Conservation (phyloP, 768 basidiomycete species). For the Phylloporus arenicola region DNA sequence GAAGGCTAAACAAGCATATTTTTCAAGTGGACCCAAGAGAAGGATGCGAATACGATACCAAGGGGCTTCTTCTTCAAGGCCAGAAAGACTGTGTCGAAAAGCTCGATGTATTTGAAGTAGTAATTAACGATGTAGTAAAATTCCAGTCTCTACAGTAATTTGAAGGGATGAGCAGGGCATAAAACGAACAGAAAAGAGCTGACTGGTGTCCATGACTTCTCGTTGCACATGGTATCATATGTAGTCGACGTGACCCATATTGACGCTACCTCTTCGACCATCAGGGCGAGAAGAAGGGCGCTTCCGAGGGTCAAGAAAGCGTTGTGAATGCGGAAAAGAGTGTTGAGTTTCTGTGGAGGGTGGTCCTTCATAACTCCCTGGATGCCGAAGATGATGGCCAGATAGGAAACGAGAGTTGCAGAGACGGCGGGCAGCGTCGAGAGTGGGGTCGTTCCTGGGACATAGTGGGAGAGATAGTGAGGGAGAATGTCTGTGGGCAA, state of each 20-base stretch:
- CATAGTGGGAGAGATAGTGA: slow-evolving; percentile 41
- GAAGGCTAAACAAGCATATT: slow-evolving; percentile 55
- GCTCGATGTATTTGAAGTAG: slow-evolving; percentile 96
- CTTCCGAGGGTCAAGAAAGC: slow-evolving; percentile 81
- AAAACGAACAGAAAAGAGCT: slow-evolving; percentile 29
- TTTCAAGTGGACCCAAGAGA: neutral
- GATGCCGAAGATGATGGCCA: slow-evolving; percentile 82
- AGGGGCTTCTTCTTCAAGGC: slow-evolving; percentile 98
- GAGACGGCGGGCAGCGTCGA: slow-evolving; percentile 63
- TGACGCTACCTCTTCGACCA: slow-evolving; percentile 88
- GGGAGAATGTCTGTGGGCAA: slow-evolving; percentile 44
- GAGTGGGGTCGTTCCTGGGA: slow-evolving; percentile 52
- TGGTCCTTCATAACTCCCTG: slow-evolving; percentile 79
- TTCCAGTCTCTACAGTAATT: slow-evolving; percentile 63
- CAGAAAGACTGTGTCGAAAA: slow-evolving; percentile 95
- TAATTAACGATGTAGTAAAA: slow-evolving; percentile 99
- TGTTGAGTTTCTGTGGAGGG: slow-evolving; percentile 67
- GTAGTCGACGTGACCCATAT: slow-evolving; percentile 65
- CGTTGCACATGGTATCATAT: slow-evolving; percentile 74
- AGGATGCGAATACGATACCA: slow-evolving; percentile 44
- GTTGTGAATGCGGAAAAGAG: slow-evolving; percentile 88
- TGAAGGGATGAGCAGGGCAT: slow-evolving; percentile 1
- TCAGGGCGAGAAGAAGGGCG: slow-evolving; percentile 76
- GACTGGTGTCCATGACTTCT: slow-evolving; percentile 81
- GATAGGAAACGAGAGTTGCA: slow-evolving; percentile 69